phyloP scores from a whole-genome alignment of 495 filamentous ascomycete species.

The Ascodesmis nigricans region DNA sequence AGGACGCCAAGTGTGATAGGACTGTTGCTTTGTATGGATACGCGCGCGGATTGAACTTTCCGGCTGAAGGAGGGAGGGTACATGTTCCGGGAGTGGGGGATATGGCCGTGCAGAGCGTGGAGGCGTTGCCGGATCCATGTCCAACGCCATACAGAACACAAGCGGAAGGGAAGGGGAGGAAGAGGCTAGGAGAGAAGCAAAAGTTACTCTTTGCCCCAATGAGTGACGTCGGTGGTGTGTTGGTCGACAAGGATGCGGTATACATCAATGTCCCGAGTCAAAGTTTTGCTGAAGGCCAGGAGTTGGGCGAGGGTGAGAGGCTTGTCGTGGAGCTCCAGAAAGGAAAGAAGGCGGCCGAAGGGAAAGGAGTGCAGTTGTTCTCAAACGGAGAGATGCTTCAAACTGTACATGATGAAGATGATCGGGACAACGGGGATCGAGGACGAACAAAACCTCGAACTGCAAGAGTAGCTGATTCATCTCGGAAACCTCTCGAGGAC shows the following conservation, averaged over 20 bases:
- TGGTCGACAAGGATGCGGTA: constrained; percentile 61
- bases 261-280: constrained; percentile 55
- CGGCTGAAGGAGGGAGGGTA: constrained; percentile 62
- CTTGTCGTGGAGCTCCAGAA: constrained; percentile 81
- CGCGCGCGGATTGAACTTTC: constrained; percentile 85
- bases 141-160: constrained; percentile 82
- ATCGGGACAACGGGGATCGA: constrained; percentile 14
- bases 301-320: constrained; percentile 74
- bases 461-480: constrained; percentile 37
- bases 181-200: constrained; percentile 77
- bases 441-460: constrained; percentile 52
- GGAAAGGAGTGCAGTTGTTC: constrained; percentile 66
- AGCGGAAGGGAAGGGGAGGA: constrained; percentile 54
- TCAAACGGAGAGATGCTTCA: constrained; percentile 47
- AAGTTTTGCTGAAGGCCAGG: constrained; percentile 53
- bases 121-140: constrained; percentile 79
- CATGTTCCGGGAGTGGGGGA: constrained; percentile 94
- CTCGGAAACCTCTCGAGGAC: constrained; percentile 32
- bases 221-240: constrained; percentile 84
- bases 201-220: constrained; percentile 91
- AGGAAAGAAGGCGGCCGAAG: constrained; percentile 56
- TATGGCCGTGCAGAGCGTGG: constrained; percentile 59
- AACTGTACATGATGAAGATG: constrained; percentile 34
- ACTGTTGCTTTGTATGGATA: constrained; percentile 85
- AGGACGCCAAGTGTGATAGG: constrained; percentile 69